Evolutionary conservation across 192 early-diverging fungal genomes (phyloP).

Genomic region (Coemansia interrupta): DNA sequence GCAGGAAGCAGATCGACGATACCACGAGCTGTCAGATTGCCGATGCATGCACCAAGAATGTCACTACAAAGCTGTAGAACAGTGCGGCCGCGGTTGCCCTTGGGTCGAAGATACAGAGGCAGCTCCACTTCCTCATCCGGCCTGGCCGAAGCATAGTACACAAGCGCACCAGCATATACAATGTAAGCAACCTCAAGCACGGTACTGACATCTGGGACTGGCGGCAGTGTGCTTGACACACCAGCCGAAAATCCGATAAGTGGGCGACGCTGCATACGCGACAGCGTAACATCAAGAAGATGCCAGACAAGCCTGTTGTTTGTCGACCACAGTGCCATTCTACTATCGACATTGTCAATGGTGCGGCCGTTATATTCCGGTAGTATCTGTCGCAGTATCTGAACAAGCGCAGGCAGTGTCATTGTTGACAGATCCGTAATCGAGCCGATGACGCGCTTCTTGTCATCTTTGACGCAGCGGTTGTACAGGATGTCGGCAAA

Average conservation of each 20-base stretch:
- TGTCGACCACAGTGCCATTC: conserved; percentile 16
- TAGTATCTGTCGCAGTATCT: conserved; percentile 18
- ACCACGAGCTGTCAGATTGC: not conserved
- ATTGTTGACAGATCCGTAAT: conserved; percentile 23
- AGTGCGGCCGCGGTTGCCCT: conserved; percentile 19
- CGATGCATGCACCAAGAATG: conserved; percentile 22
- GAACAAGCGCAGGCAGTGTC: conserved; percentile 8
- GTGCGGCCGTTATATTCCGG: conserved; percentile 5
- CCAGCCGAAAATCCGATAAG: not conserved
- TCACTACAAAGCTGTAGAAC: conserved; percentile 21
- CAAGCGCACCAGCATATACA: conserved; percentile 23
- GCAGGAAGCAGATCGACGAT: conserved; percentile 9
- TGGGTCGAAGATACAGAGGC: conserved; percentile 12
- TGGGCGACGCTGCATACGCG: conserved; percentile 9
- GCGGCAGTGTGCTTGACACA: not conserved
- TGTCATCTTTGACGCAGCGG: conserved; percentile 33
- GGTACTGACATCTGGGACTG: not conserved
- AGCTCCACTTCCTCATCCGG: conserved; percentile 1
- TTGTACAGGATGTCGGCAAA: conserved; percentile 27
- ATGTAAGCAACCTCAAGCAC: conserved; percentile 26
- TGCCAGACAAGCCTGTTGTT: conserved; percentile 26
- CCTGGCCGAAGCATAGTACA: conserved; percentile 1
- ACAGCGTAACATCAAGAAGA: conserved; percentile 24
- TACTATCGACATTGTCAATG: not conserved
- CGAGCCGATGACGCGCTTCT: conserved; percentile 11